These are phyloP conservation scores for Penicillium sp. DNA, from an alignment of 2,329 filamentous ascomycete species.

Conservation along the genomic window DNA sequence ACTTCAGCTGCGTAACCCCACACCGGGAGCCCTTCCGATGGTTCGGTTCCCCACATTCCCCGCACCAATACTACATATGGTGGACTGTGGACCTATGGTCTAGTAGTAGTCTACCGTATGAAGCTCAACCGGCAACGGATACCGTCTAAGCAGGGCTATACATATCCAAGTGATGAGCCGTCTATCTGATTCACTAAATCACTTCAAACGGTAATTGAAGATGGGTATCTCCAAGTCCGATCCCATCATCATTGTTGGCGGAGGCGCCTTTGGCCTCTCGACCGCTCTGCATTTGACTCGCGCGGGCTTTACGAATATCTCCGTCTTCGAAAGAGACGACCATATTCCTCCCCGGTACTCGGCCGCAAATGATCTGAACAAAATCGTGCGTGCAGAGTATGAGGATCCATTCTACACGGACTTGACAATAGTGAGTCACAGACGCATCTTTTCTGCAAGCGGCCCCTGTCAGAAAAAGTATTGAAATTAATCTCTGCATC, in stretches of 20 bases:
- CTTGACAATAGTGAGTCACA: conserved; percentile 47
- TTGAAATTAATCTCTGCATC: background rate
- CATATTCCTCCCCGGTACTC: conserved; percentile 51
- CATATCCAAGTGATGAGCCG: conserved; percentile 7
- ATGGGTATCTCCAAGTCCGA: conserved; percentile 23
- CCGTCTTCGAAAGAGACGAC: conserved; percentile 47
- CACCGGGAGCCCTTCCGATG: conserved; percentile 17
- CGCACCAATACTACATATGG: background rate
- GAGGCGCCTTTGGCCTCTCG: conserved; percentile 51
- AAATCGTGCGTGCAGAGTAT: conserved; percentile 59
- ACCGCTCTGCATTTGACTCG: conserved; percentile 48
- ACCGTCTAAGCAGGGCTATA: conserved; percentile 4
- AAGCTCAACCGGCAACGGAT: conserved; percentile 2
- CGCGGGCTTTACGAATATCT: conserved; percentile 47
- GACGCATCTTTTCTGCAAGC: background rate
- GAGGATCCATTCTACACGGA: conserved; percentile 56
- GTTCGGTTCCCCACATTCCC: conserved; percentile 4
- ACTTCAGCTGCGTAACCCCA: background rate
- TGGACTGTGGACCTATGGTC: too few species aligned
- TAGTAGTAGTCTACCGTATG: too few species aligned
- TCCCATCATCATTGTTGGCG: conserved; percentile 41
- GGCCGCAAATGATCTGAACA: conserved; percentile 59
- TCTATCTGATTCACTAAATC: background rate
- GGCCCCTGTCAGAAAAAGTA: background rate
- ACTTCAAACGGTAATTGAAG: background rate